Evolutionary conservation across 176 grass and related monocot genomes (phyloP), one percentile per base, ranked within the genome.

Genomic region (Oryza punctata): DNA sequence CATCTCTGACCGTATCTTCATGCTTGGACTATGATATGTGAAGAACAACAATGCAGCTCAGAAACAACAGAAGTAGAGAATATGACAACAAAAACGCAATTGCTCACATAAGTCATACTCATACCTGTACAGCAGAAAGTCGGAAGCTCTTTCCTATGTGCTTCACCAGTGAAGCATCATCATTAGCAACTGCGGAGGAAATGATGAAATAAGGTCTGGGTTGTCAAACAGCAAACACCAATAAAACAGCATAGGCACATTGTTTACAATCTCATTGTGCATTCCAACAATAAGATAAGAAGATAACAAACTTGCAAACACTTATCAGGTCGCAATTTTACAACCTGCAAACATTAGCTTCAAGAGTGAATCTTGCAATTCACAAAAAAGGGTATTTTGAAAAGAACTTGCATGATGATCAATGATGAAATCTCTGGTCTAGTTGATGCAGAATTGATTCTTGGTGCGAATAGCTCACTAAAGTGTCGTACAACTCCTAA

Each of bases 111-210:
- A 72, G 18, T 72, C 10, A 41, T 90, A 95, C 96, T 72, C 10
- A 47, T 90, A 98, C 96, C 93, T 95, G 87, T 54, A 98, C 87
- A 41, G 91, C 87, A 87, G 91, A 98, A 72, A 93, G 84, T 74
- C 93, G 85, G 82, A 98, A 98, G 66, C 91, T 98, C 84, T 95
- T 95, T 26, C 91, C 96, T 32, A 98, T 93, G 82, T 86, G 77
- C 80, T 91, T 98, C 69, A 98, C 91, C 21, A 95, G 64, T 46
- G 85, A 84, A 80, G 87, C 91, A 77, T 98, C 96, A 82, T 98
- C 96, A 77, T 93, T 94, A 76, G 91, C 91, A 83, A 73, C 92
- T 98, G 74, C 70, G 84, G 14, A 65, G 52, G 46, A 37, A 57
- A 49, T 37, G 23, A 45, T 29, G 33, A 6, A 7, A 33, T 5